These are phyloP conservation scores for Oleoguttula mirabilis DNA, from an alignment of 495 filamentous ascomycete genomes.

Conservation along the genomic window DNA sequence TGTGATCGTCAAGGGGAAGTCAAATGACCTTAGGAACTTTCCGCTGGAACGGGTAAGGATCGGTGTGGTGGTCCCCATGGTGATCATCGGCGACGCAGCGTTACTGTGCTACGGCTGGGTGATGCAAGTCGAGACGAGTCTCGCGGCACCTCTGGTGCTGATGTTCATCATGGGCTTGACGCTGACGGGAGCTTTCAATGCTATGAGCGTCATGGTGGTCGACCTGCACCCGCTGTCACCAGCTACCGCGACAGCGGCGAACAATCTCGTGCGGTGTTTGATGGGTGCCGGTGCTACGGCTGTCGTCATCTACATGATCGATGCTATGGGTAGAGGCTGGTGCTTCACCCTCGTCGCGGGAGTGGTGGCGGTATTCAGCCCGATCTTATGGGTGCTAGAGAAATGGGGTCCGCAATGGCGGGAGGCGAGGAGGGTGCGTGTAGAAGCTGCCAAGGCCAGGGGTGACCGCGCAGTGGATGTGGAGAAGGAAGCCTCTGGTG, in stretches of 20 bases:
- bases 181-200: conserved; percentile 46
- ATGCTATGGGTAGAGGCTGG: conserved; percentile 55
- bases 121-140: conserved; percentile 16
- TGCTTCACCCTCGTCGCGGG: conserved; percentile 54
- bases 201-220: conserved; percentile 43
- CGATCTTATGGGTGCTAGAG: conserved; percentile 39
- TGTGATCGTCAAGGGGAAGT: conserved; percentile 20
- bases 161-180: conserved; percentile 48
- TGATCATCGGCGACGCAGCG: conserved; percentile 21
- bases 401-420: conserved; percentile 38
- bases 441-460: neutral
- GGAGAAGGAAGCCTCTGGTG: no score
- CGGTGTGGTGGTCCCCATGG: conserved; percentile 20
- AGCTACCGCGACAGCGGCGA: conserved; percentile 55
- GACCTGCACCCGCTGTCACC: conserved; percentile 53
- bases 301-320: conserved; percentile 52
- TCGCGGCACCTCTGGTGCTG: conserved; percentile 36
- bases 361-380: conserved; percentile 41
- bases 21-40: conserved; percentile 35
- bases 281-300: conserved; percentile 57
- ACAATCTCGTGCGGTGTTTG: conserved; percentile 56
- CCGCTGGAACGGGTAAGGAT: conserved; percentile 41
- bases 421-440: conserved; percentile 36
- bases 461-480: no score
- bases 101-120: conserved; percentile 34